Base-by-base conservation (phyloP, 495 filamentous ascomycete genomes). In the Stereocaulon alpinum region DNA sequence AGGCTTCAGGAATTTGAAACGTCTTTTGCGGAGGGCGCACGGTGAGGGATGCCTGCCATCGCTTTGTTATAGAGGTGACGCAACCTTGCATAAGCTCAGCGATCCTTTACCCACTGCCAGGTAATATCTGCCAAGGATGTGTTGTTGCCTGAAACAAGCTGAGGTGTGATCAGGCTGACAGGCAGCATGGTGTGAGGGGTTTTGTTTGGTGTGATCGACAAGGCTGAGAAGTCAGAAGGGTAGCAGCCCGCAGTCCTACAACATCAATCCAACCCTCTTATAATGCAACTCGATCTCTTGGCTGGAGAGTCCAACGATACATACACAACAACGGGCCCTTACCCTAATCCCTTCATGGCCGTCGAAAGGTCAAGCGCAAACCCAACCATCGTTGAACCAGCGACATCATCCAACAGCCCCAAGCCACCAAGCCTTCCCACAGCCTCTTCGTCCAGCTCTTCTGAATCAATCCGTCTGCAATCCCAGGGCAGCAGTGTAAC, bases 401-500 rank as follows among this genome's bases (percentile, higher is more conserved):
- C 57, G 24, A 43, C 18, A 15, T 52, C 57, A 17, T 5, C 45
- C 27, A 43, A 27, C 32, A 41, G 43, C 49, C 24, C 24, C 3
- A 15, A 42, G 15, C 12, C 34, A 1, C 37, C 57, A 20, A 53
- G 40, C 10, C 57, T 52, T 43, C 18, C 48, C 15, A 9, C 24
- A 54, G 40, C 20, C n/a, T 29, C 58, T 15, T 45, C 58, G 2
- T 18, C 29, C 27, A 32, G 24, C n/a, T 53, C 47, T 18, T 37
- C 20, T 22, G 57, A 53, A n/a, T 52, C 47, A 9, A 53, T 40
- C n/a, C 27, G 40, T 7, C 48, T 48, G n/a, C 29, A 37, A 4
- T 53, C 57, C 18, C 22, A 32, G 24, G 20, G 12, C 6, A 59
- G 37, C 48, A 59, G 48, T n/a, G 29, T n/a, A 12, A 53, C 57